Evolutionary conservation across 352 stramenopile species (phyloP).

Genomic region (Phytophthora nicotianae): DNA sequence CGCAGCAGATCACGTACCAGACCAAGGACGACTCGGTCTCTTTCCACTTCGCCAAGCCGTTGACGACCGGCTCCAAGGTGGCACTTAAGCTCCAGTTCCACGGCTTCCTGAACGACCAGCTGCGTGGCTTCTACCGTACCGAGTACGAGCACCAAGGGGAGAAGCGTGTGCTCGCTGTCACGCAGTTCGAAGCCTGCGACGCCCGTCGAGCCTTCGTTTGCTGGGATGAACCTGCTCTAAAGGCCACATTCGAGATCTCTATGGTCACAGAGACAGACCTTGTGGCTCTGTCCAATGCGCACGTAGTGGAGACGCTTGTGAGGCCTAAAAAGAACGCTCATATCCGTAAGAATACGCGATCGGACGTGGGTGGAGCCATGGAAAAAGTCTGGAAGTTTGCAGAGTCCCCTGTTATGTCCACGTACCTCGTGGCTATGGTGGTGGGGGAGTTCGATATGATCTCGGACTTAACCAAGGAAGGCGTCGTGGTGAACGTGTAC

Average conservation of each 20-base stretch:
- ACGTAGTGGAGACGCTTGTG: conserved; percentile 86
- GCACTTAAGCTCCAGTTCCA: conserved; percentile 65
- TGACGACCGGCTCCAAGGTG: conserved; percentile 38
- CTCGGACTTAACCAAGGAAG: conserved; percentile 86
- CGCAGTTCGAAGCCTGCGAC: conserved; percentile 85
- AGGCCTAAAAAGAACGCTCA: conserved; percentile 65
- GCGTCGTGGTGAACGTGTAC: conserved; percentile 96
- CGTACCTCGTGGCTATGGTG: conserved; percentile 96
- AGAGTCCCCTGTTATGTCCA: conserved; percentile 97
- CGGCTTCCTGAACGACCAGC: conserved; percentile 90
- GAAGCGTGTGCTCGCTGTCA: conserved; percentile 93
- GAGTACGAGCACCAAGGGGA: conserved; percentile 93
- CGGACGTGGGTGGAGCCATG: conserved; percentile 29
- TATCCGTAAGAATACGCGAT: conserved; percentile 51
- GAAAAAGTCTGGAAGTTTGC: conserved; percentile 89
- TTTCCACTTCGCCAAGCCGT: conserved; percentile 57
- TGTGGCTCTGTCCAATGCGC: conserved; percentile 96
- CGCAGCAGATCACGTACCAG: conserved; percentile 55
- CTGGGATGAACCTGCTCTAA: conserved; percentile 97
- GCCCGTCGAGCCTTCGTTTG: conserved; percentile 96
- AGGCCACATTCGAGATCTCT: conserved; percentile 94
- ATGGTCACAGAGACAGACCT: conserved; percentile 92
- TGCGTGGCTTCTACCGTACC: conserved; percentile 96
- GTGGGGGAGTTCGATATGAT: conserved; percentile 97
- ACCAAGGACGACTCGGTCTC: conserved; percentile 60